A percentile compares a stretch with the other conserved stretches of the same genome.
Evolutionary conservation across 495 filamentous ascomycete genomes (phyloP).

Genomic region (Collariella sp.): DNA sequence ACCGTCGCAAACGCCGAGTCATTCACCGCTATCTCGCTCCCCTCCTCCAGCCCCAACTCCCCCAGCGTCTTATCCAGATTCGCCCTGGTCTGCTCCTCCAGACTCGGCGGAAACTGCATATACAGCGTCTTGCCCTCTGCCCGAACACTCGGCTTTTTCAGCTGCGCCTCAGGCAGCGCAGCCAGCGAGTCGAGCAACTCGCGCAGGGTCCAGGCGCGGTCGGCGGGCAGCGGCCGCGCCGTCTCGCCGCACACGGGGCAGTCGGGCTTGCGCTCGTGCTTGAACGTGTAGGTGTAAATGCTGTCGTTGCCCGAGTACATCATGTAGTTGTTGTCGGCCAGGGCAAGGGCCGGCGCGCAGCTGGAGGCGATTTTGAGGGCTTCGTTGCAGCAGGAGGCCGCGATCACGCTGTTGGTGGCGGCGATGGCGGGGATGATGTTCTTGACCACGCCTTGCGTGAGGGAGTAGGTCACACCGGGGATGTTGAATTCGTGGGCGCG

Average conservation of each 20-base stretch:
- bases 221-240: constrained; percentile 61
- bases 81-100: constrained; percentile 71
- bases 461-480: constrained; percentile 84
- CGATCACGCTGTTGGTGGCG: constrained; percentile 93
- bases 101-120: constrained; percentile 69
- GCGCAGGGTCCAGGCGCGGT: constrained; percentile 63
- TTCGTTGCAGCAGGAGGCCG: constrained; percentile 91
- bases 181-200: constrained; percentile 83
- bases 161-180: constrained; percentile 71
- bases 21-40: constrained; percentile 60
- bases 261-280: constrained; percentile 81
- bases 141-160: constrained; percentile 84
- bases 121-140: constrained; percentile 79
- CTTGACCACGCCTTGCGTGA: constrained; percentile 97
- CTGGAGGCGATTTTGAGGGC: constrained; percentile 86
- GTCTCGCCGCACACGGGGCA: constrained; percentile 90
- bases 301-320: constrained; percentile 96
- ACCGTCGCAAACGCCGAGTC: constrained; percentile 70
- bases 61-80: constrained; percentile 68
- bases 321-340: constrained; percentile 71
- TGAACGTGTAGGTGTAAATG: constrained; percentile 94
- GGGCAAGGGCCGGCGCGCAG: constrained; percentile 63
- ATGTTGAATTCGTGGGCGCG: constrained; percentile 88
- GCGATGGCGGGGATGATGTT: constrained; percentile 99
- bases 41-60: constrained; percentile 42